Evolutionary conservation across 805 yeast species (phyloP), one percentile per base, ranked within the genome.

Genomic region (Isabelozyma rhagii): DNA sequence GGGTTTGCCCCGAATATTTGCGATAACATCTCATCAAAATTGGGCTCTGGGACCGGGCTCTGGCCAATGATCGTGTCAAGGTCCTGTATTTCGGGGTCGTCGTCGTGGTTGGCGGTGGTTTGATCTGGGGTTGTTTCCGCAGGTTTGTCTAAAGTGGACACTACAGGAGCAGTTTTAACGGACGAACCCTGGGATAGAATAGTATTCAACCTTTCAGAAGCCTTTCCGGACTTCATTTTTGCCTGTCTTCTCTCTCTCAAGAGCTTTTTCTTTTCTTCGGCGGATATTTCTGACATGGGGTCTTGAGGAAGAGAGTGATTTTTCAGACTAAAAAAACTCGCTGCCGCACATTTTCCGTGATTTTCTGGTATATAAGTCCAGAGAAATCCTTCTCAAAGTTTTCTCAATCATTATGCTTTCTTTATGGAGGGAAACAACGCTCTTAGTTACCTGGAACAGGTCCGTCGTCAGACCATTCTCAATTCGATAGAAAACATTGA

Each of bases 181-280:
- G 76, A 70, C 2, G 74, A 64, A 6, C 77, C 76, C 53, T 63
- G 74, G 10, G 67, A 55, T 48, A 73, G 61, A 18, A 74, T 74
- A 25, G 50, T 76, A 53, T 77, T 80, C 57, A 85, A 64, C 52
- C 90, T 68, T 17, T 72, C 72, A 3, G 80, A 59, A 17, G 83
- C 85, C 43, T 77, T 78, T 4, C 85, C 84, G 53, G 75, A 73
- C 46, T 72, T 67, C 72, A 84, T 75, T 61, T 83, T 84, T 53
- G 86, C 84, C 42, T 80, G 84, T 60, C 90, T 75, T 60, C 87
- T 76, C 59, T 85, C 88, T 50, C 88, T 74, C 43, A 84, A 64
- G 18, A 83, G 56, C 47, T 72, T 71, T 58, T 83, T 79, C 65
- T 78, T 82, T 55, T 84, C 89, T 40, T 82, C 83, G 7, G 81